Evolutionary conservation across 495 filamentous ascomycete genomes (phyloP).

Genomic region (Delitschia confertaspora): DNA sequence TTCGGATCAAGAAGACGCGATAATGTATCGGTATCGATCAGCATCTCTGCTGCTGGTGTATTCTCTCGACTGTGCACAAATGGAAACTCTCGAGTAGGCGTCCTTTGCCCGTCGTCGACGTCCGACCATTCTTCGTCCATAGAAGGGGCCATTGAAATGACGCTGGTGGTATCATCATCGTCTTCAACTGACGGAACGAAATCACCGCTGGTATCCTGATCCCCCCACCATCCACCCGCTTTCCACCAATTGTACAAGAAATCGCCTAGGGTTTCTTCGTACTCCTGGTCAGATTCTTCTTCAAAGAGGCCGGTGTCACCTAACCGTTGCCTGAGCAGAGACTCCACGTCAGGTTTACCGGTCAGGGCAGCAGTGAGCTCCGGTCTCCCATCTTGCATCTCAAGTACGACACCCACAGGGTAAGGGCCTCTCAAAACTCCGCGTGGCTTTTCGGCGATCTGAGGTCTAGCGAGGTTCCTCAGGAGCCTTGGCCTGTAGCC

Average conservation of each 20-base stretch:
- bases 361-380: too few species aligned
- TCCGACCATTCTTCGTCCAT: constrained; percentile 38
- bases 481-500: constrained; percentile 55
- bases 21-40: constrained; percentile 58
- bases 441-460: constrained; percentile 29
- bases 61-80: constrained; percentile 29
- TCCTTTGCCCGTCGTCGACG: constrained; percentile 54
- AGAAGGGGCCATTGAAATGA: constrained; percentile 55
- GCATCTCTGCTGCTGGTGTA: constrained; percentile 50
- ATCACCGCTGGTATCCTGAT: constrained; percentile 64
- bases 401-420: too few species aligned
- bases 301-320: constrained; percentile 14
- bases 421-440: too few species aligned
- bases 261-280: constrained; percentile 61
- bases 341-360: constrained; percentile 74
- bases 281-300: constrained; percentile 20
- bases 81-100: constrained; percentile 57
- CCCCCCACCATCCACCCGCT: constrained; percentile 71
- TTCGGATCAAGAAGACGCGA: constrained; percentile 78
- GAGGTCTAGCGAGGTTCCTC: constrained; percentile 41
- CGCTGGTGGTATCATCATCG: constrained; percentile 72
- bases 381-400: too few species aligned
- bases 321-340: constrained; percentile 53
- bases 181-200: constrained; percentile 50
- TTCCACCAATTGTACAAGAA: constrained; percentile 76